phyloP scores from a whole-genome alignment of 2,329 filamentous ascomycete genomes.

The Pleoardoris graminearum region DNA sequence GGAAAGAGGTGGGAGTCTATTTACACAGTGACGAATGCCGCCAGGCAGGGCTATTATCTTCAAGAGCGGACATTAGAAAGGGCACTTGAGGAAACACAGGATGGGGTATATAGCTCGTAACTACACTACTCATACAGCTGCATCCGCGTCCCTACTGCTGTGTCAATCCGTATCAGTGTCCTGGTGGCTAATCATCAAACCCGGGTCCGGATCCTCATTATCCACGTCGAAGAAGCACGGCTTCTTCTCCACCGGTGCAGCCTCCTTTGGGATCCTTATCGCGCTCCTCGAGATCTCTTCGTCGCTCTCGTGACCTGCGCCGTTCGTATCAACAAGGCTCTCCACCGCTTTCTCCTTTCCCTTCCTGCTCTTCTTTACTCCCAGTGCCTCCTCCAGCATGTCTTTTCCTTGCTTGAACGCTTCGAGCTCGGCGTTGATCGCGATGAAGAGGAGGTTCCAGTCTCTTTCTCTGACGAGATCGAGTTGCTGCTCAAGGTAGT shows the following conservation, averaged over 20 bases:
- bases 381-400: constrained; percentile 55
- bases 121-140: neutral
- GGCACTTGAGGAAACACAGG: neutral
- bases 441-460: constrained; percentile 77
- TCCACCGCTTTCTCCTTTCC: constrained; percentile 23
- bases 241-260: constrained; percentile 29
- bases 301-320: constrained; percentile 10
- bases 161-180: constrained; percentile 45
- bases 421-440: constrained; percentile 73
- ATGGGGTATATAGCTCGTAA: neutral
- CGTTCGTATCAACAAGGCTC: constrained; percentile 22
- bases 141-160: neutral
- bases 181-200: constrained; percentile 54
- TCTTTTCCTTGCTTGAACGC: constrained; percentile 65
- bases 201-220: constrained; percentile 52
- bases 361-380: constrained; percentile 32
- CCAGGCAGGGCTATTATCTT: too few relatives aligned
- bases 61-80: too few relatives aligned
- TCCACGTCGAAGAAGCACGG: constrained; percentile 45
- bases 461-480: constrained; percentile 61
- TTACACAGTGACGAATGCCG: too few relatives aligned
- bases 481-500: constrained; percentile 59
- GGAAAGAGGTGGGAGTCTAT: too few relatives aligned
- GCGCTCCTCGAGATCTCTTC: constrained; percentile 36
- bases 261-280: constrained; percentile 33